phyloP scores from a whole-genome alignment of 176 grass and related monocot genomes.

The Triticum urartu region DNA sequence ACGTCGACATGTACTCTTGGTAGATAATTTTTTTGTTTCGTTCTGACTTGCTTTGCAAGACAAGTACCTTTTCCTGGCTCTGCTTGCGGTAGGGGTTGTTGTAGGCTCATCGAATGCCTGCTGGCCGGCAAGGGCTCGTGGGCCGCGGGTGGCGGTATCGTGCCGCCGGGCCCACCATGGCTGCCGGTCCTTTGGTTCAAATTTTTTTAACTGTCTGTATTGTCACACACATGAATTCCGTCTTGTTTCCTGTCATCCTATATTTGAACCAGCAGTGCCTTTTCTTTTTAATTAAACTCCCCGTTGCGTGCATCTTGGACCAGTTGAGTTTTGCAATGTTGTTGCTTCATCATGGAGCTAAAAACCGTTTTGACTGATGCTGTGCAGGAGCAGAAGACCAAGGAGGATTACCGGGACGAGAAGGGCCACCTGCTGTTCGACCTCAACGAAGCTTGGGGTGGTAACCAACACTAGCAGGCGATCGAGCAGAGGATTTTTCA shows the following conservation, averaged over 20 bases:
- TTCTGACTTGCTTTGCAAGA: constrained; percentile 26
- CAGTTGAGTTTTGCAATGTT: not conserved
- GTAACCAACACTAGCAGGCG: not conserved
- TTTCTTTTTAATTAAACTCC: not conserved
- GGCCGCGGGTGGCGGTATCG: no score
- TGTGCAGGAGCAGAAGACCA: not conserved
- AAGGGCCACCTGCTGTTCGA: constrained; percentile 11
- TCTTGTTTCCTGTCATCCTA: not conserved
- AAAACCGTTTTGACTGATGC: not conserved
- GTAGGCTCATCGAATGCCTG: no score
- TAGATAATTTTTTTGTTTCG: not conserved
- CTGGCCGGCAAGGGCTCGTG: no score
- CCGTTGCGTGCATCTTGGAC: not conserved
- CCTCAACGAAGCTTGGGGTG: constrained; percentile 27
- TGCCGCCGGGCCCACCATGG: not conserved
- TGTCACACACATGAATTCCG: not conserved
- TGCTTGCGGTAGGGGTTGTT: no score
- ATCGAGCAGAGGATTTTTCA: not conserved
- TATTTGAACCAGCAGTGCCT: not conserved
- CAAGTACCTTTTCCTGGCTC: not conserved
- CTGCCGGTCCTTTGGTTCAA: not conserved
- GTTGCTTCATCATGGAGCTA: not conserved
- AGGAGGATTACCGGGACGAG: not conserved
- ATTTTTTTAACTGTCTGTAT: no score
- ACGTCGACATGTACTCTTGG: no score